Evolutionary conservation across 2,329 filamentous ascomycete species (phyloP), one percentile per base, ranked within the genome.

Genomic region (Macroventuria anomochaeta): DNA sequence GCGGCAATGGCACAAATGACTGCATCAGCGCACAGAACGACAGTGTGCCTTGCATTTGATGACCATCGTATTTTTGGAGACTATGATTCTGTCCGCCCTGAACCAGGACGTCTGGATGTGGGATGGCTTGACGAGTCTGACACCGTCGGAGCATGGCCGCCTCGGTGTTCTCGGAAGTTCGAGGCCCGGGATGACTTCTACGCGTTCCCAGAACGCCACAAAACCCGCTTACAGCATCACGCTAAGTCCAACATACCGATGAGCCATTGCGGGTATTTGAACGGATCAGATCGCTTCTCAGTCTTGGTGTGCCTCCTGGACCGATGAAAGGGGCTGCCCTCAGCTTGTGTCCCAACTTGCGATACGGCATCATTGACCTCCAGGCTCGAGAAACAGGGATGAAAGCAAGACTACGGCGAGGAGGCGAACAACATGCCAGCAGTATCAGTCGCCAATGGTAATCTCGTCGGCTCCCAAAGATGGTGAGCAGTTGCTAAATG

Each of bases 1-100:
- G 25, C 18, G 18, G 23, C 17, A 17, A 38, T 21, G 37, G 31
- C 38, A 43, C 33, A 34, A 29, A 13, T 26, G 15, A 11, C 12
- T 48, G 50, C 43, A 48, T 43, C 18, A 18, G 13, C 38, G 32
- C 38, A 48, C 26, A 48, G 34, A 17, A 29, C 33, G 18, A 33
- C 25, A 28, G 15, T 23, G 38, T 43, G 50, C 43, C 43, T 47
- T 53, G 33, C 43, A 26, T 53, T 48, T 48, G 38, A 48, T 48
- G 43, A 43, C 15, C 25, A 23, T 44, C 50, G 50, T 53, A 53
- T 53, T 53, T 33, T 4, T 43, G 31, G 1, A 28, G 15, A 43
- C 43, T 48, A 53, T 53, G 50, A 53, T 48, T 53, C 32, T 47
- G 50, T 3, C 50, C 50, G 50, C 38, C 43, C 50, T 42, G n/a